Evolutionary conservation across 371 early-diverging fungal species (phyloP), one percentile per base, ranked within the genome.

Genomic region (Mucor mucedo): DNA sequence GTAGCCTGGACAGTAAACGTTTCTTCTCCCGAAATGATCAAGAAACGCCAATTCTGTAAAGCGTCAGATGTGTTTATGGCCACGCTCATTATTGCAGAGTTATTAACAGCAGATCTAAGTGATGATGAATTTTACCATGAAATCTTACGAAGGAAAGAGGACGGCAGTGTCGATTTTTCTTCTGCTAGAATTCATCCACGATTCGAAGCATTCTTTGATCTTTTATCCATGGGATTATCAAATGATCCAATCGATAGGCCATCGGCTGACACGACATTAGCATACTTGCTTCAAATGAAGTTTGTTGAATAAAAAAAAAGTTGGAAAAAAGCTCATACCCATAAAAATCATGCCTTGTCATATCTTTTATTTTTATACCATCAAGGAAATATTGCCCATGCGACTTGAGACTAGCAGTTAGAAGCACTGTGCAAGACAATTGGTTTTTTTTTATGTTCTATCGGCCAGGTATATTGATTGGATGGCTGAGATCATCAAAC

Each of bases 11-110:
- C 79, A 45, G 58, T 60, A 2, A 55, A 59, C n/a, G 76, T 79
- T 6, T 74, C 79, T 8, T 50, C 79, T 8, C 79, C 79, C 49
- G 78, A 78, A 55, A 78, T 75, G 78, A 27, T 70, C 1, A 29
- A 49, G 5, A 2, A 48, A 2, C 30, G 62, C 5, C 14, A 27
- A 27, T 76, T 75, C 13, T 57, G 45, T 10, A 78, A 72, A 30
- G 59, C 68, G 33, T 78, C 78, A 0, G 78, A 78, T 35, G 69
- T 78, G 8, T 78, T 78, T 47, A 78, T 78, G 78, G 75, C 71
- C 8, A 70, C 63, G 0, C 13, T 72, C 2, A 78, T 72, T 47
- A 2, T 72, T 7, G 69, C 73, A 3, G 79, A 78, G 48, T 11
- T 70, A 1, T 50, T 76, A 63, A 71, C 76, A 3, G 66, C 64